Evolutionary conservation across 257 asterid species (phyloP).

Genomic region (Solanum pimpinellifolium): DNA sequence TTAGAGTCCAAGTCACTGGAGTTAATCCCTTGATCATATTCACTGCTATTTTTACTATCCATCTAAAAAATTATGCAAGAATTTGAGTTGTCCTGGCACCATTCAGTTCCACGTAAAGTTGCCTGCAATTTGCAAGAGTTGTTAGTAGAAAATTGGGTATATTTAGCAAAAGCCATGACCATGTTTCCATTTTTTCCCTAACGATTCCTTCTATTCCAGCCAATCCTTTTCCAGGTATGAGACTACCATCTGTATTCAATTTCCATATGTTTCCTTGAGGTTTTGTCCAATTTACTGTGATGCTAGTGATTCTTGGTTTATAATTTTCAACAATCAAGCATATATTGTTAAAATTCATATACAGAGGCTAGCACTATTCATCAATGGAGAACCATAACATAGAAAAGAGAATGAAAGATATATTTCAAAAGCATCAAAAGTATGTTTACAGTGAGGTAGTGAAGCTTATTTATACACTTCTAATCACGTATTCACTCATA

Average conservation of each 20-base stretch:
- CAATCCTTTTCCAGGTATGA: not conserved
- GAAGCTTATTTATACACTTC: too few species aligned
- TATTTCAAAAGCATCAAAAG: too few species aligned
- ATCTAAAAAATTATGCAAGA: not conserved
- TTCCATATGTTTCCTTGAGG: not conserved
- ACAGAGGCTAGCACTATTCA: too few species aligned
- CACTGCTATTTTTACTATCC: not conserved
- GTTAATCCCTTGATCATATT: not conserved
- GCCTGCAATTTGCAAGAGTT: not conserved
- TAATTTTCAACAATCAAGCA: not conserved
- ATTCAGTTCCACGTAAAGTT: not conserved
- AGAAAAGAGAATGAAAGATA: too few species aligned
- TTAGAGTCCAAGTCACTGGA: too few species aligned
- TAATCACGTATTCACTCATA: too few species aligned
- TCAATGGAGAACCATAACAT: too few species aligned
- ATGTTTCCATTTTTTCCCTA: not conserved
- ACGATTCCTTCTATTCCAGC: not conserved
- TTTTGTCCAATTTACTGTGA: not conserved
- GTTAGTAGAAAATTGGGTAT: not conserved
- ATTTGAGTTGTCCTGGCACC: not conserved
- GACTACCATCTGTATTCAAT: not conserved
- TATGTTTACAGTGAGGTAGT: too few species aligned
- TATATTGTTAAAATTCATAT: too few species aligned
- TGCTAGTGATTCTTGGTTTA: not conserved
- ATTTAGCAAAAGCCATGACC: not conserved